Evolutionary conservation across 441 rosid genomes (phyloP), one percentile per base, ranked within the genome.

Genomic region (Euphorbia celastroides): DNA sequence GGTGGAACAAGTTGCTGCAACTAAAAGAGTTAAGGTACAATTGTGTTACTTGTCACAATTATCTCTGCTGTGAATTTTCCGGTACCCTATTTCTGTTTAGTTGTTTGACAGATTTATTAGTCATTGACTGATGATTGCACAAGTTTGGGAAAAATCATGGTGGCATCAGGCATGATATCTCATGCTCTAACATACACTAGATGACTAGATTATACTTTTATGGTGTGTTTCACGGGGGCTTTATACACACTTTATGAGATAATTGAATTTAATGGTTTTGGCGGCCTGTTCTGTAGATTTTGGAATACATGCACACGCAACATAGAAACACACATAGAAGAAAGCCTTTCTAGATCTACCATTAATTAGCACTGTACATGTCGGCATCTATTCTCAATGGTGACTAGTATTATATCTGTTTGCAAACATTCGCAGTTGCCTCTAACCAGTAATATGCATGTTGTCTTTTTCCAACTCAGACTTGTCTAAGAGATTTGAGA

Each of bases 21-120:
- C 92, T 56, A 92, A 77, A 52, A 93, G 82, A 60, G 97, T 86
- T 0, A 94, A 88, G 99, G 99, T 93, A 81, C 71, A 31, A 19
- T 19, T 10, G 1, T 7, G 11, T 23, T 44, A 25, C 34, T 41
- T 28, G 26, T 42, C 7, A 19, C 4, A 14, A n/a, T 61, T 14
- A 16, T 13, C 16, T 6, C 44, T 19, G 13, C 20, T 16, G 28
- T 30, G 23, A n/a, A 17, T 11, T 36, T 3, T 55, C 16, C 12
- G 17, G 50, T 3, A 38, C 13, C 20, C 8, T 19, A 41, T 66
- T n/a, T 19, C 3, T 44, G 34, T 52, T 8, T 12, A 10, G 25
- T 1, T 16, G 26, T 11, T 34, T 11, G 17, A 19, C 36, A 19
- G 26, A 34, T 13, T 17, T 44, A 44, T 44, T n/a, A n/a, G 50